phyloP scores from a whole-genome alignment of 495 filamentous ascomycete genomes.

The Rostrohypoxylon terebratum region DNA sequence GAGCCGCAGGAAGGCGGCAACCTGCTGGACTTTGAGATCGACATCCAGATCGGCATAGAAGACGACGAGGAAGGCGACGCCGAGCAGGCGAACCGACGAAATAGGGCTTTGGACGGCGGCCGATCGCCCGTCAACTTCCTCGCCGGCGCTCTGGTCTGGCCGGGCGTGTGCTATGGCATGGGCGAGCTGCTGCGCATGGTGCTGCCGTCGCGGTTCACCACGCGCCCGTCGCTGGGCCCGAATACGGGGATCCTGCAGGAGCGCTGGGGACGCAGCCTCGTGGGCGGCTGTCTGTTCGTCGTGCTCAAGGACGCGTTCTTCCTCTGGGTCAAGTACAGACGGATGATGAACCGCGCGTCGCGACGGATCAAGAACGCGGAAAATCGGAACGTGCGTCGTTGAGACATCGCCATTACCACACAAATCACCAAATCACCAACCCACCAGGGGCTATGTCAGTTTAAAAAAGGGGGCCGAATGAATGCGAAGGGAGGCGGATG shows the following conservation, averaged over 20 bases:
- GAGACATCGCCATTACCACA: background rate
- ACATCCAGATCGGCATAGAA: slow-evolving; percentile 38
- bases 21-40: slow-evolving; percentile 46
- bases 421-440: no score
- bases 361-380: slow-evolving; percentile 72
- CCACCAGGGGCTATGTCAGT: no score
- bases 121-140: slow-evolving; percentile 50
- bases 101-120: slow-evolving; percentile 19
- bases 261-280: slow-evolving; percentile 81
- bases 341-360: slow-evolving; percentile 74
- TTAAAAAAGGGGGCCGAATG: background rate
- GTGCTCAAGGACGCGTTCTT: slow-evolving; percentile 79
- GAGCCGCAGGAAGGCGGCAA: slow-evolving; percentile 17
- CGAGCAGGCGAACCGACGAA: slow-evolving; percentile 35
- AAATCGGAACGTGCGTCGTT: slow-evolving; percentile 41
- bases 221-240: slow-evolving; percentile 55
- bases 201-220: slow-evolving; percentile 73
- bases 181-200: slow-evolving; percentile 73
- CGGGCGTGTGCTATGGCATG: slow-evolving; percentile 63
- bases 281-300: slow-evolving; percentile 83
- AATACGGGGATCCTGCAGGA: slow-evolving; percentile 74
- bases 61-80: slow-evolving; percentile 24
- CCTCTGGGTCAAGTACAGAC: slow-evolving; percentile 79
- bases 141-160: slow-evolving; percentile 56
- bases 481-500: background rate